Conservation (phyloP, 2,329 filamentous ascomycete genomes). For the Cyanodermella asteris region DNA sequence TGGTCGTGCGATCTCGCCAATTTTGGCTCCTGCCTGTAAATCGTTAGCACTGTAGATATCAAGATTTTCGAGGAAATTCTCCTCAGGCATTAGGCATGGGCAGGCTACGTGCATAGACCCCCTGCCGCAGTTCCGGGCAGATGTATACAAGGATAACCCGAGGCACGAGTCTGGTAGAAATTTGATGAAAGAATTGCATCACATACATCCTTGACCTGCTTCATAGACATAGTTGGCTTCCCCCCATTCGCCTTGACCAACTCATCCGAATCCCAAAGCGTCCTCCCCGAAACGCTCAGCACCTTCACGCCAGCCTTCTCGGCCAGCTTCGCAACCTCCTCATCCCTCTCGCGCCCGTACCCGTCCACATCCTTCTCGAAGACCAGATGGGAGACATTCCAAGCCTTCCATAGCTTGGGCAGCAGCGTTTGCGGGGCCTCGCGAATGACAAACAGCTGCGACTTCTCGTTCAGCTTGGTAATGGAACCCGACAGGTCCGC, state of each 20-base stretch:
- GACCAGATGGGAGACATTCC: constrained; percentile 53
- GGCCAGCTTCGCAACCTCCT: constrained; percentile 34
- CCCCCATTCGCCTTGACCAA: constrained; percentile 42
- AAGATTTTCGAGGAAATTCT: background rate
- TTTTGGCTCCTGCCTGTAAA: constrained; percentile 33
- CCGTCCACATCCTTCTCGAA: constrained; percentile 63
- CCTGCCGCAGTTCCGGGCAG: no score
- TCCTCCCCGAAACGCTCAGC: constrained; percentile 41
- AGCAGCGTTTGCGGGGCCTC: constrained; percentile 51
- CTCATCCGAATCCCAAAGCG: constrained; percentile 51
- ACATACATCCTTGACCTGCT: constrained; percentile 31
- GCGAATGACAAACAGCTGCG: constrained; percentile 48
- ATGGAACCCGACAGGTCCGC: constrained; percentile 46
- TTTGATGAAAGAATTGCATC: background rate
- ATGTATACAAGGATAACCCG: no score
- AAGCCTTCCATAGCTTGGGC: constrained; percentile 49
- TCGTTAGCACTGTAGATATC: background rate
- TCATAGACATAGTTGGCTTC: constrained; percentile 54
- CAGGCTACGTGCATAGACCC: background rate
- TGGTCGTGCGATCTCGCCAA: constrained; percentile 39
- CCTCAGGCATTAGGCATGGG: background rate
- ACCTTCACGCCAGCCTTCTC: constrained; percentile 45
- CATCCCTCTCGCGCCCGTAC: constrained; percentile 45
- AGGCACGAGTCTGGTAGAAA: no score
- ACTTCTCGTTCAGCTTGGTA: constrained; percentile 45